Conservation (phyloP, 192 early-diverging fungal species). For the Coemansia sp. region DNA sequence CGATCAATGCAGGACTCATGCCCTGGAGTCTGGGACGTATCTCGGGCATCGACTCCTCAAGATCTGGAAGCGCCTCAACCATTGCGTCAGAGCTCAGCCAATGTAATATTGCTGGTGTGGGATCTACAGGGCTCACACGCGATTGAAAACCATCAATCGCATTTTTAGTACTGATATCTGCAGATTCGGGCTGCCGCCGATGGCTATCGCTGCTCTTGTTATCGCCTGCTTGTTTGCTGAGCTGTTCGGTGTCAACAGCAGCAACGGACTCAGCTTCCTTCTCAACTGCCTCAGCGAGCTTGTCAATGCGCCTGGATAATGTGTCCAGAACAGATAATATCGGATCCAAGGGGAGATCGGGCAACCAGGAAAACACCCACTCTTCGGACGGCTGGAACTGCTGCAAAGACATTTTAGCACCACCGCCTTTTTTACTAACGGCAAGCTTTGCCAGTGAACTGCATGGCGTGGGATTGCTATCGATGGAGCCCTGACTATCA, state of each 20-base stretch:
- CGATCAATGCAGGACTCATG: constrained; percentile 59
- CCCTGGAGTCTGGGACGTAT: constrained; percentile 62
- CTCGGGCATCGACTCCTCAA: constrained; percentile 53
- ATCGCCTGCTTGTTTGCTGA: background rate
- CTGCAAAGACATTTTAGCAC: background rate
- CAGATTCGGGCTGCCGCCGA: background rate
- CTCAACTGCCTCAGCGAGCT: constrained; percentile 59
- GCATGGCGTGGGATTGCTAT: background rate
- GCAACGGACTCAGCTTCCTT: constrained; percentile 55
- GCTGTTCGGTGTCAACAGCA: background rate
- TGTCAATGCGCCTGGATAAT: constrained; percentile 70
- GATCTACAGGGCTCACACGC: constrained; percentile 24
- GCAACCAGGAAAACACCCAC: constrained; percentile 64
- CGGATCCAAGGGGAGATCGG: constrained; percentile 69
- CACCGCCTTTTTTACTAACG: background rate
- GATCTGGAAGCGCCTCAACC: constrained; percentile 34
- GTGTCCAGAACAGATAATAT: constrained; percentile 66
- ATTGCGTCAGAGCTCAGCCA: constrained; percentile 43
- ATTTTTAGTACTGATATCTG: background rate
- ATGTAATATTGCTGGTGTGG: constrained; percentile 53
- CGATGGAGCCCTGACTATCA: background rate
- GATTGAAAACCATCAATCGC: constrained; percentile 32
- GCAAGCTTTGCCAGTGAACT: background rate
- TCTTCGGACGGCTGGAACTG: constrained; percentile 47
- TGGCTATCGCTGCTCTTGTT: constrained; percentile 1